These are phyloP conservation scores for Penicillium alfredii DNA, from an alignment of 495 filamentous ascomycete species.

Conservation along the genomic window DNA sequence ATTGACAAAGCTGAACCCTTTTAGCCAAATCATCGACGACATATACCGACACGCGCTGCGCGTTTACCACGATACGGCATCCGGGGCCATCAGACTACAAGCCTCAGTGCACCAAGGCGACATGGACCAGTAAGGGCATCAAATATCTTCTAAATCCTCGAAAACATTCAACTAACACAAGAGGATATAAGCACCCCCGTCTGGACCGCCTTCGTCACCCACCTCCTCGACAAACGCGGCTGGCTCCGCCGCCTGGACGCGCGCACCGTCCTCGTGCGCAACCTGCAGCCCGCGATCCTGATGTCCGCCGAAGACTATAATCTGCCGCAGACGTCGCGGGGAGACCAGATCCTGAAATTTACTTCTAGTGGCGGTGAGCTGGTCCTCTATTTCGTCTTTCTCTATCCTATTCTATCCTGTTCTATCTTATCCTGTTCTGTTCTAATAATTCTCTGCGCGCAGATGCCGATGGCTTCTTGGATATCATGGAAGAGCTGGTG, in stretches of 20 bases:
- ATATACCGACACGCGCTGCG: slow-evolving; percentile 64
- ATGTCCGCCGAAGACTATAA: slow-evolving; percentile 48
- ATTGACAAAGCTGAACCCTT: slow-evolving; percentile 9
- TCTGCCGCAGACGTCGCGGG: slow-evolving; percentile 26
- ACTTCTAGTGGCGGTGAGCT: slow-evolving; percentile 24
- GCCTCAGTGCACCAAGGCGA: slow-evolving; percentile 40
- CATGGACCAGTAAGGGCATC: slow-evolving; percentile 31
- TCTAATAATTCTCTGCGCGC: no score
- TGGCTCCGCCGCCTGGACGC: slow-evolving; percentile 51
- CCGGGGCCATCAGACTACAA: slow-evolving; percentile 54
- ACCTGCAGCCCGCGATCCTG: slow-evolving; percentile 58
- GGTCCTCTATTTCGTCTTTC: not conserved
- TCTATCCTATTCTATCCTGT: not conserved
- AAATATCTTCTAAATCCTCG: not conserved
- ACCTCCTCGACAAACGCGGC: slow-evolving; percentile 46
- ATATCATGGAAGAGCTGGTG: slow-evolving; percentile 20
- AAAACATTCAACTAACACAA: slow-evolving; percentile 1
- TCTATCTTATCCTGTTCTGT: no score
- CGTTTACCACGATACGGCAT: slow-evolving; percentile 61
- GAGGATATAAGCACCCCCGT: slow-evolving; percentile 46
- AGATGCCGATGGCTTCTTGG: slow-evolving; percentile 38
- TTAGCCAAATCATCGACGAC: slow-evolving; percentile 67
- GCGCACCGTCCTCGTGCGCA: slow-evolving; percentile 53
- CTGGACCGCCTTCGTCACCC: slow-evolving; percentile 73
- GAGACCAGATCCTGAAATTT: slow-evolving; percentile 39